Evolutionary conservation across 495 filamentous ascomycete genomes (phyloP).

Genomic region (Penicillium odoratum): DNA sequence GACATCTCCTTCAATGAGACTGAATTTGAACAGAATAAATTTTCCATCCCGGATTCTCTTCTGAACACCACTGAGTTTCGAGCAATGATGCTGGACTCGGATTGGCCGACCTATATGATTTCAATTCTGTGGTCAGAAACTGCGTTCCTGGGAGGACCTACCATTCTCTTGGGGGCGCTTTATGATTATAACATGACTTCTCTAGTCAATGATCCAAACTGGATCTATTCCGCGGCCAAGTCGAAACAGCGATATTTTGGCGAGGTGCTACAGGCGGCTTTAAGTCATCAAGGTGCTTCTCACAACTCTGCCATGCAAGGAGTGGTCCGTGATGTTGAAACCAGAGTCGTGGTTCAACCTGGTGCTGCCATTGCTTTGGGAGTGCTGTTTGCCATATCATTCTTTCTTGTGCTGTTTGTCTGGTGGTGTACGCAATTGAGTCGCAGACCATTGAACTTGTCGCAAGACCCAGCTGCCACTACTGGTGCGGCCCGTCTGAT

Average conservation of each 20-base stretch:
- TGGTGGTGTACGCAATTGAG: slow-evolving; percentile 13
- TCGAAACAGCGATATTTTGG: slow-evolving; percentile 39
- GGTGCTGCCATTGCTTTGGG: slow-evolving; percentile 23
- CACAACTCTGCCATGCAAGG: slow-evolving; percentile 4
- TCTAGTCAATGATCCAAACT: slow-evolving; percentile 19
- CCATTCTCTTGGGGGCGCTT: slow-evolving; percentile 19
- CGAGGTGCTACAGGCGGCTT: slow-evolving; percentile 30
- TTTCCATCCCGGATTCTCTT: slow-evolving; percentile 16
- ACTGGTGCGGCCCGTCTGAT: slow-evolving; percentile 13
- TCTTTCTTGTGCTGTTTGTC: slow-evolving; percentile 18
- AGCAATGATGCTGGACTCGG: slow-evolving; percentile 14
- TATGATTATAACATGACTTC: slow-evolving; percentile 24
- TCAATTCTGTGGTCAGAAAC: slow-evolving; percentile 19
- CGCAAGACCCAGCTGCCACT: slow-evolving; percentile 18
- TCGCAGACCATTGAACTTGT: slow-evolving; percentile 22
- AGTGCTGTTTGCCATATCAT: slow-evolving; percentile 18
- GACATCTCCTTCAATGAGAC: slow-evolving; percentile 27
- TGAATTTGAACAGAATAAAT: slow-evolving; percentile 16
- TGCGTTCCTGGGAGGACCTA: slow-evolving; percentile 11
- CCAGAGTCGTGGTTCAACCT: slow-evolving; percentile 17
- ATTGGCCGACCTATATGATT: slow-evolving; percentile 27
- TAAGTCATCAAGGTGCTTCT: slow-evolving; percentile 14
- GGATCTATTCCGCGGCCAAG: slow-evolving; percentile 18
- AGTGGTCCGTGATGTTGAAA: slow-evolving; percentile 9
- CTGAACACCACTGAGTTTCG: slow-evolving; percentile 22